These are phyloP conservation scores for Gomphus bonarii DNA, from an alignment of 1,284 basidiomycete species.

Conservation along the genomic window DNA sequence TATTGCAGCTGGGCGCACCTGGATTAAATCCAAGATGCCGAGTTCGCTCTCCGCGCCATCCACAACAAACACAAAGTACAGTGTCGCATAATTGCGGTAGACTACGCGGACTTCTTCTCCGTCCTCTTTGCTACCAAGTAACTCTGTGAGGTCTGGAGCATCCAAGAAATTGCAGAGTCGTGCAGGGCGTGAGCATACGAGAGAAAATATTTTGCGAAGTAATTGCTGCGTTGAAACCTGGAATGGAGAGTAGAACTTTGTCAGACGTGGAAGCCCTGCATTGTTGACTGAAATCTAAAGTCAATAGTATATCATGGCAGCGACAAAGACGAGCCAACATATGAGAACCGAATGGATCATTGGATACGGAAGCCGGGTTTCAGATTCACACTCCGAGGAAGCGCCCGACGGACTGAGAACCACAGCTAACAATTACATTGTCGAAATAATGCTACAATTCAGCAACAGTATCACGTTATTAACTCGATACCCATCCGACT, in stretches of 20 bases:
- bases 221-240: conserved; percentile 58
- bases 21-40: conserved; percentile 93
- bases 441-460: background rate
- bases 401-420: too few species aligned
- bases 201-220: conserved; percentile 76
- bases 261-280: conserved; percentile 81
- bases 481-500: conserved; percentile 43
- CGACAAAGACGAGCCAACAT: conserved; percentile 31
- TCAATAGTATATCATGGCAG: conserved; percentile 2
- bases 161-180: conserved; percentile 90
- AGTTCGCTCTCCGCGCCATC: conserved; percentile 93
- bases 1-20: conserved; percentile 44
- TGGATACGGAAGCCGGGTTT: background rate
- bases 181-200: conserved; percentile 67
- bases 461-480: background rate
- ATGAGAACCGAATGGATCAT: conserved; percentile 90
- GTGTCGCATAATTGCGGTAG: conserved; percentile 84
- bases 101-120: conserved; percentile 65
- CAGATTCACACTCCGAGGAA: background rate
- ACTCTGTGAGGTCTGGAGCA: conserved; percentile 79
- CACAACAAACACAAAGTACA: conserved; percentile 96
- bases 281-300: conserved; percentile 57
- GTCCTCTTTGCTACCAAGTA: conserved; percentile 45
- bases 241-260: conserved; percentile 91
- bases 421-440: background rate